A percentile compares a stretch with the other conserved stretches of the same genome.
Evolutionary conservation across 805 yeast species (phyloP).

Genomic region (Sugiyamaella qingdaonensis): DNA sequence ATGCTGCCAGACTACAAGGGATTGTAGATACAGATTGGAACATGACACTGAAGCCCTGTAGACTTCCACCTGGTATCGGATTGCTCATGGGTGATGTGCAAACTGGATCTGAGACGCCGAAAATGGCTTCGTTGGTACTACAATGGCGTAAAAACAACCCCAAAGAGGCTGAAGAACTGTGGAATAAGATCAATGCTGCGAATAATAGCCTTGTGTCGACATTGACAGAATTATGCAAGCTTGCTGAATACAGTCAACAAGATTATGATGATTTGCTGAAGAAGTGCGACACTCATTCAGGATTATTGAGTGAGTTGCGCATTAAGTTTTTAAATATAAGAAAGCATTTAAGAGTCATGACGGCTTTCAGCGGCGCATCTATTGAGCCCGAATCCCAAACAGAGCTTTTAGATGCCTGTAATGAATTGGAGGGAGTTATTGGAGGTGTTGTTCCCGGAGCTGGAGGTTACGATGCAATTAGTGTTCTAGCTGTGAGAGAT

Average conservation of each 20-base stretch:
- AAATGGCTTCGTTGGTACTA: conserved; percentile 70
- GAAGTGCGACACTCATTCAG: not conserved
- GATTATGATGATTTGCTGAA: conserved; percentile 33
- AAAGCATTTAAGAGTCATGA: conserved; percentile 51
- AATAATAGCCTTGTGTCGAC: conserved; percentile 54
- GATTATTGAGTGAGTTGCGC: not conserved
- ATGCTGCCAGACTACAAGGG: not conserved
- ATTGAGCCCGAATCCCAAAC: conserved; percentile 85
- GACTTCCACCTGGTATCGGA: conserved; percentile 63
- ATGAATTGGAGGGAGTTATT: conserved; percentile 61
- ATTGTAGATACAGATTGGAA: conserved; percentile 48
- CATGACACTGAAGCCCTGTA: conserved; percentile 49
- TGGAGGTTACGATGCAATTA: conserved; percentile 93
- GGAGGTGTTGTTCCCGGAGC: conserved; percentile 99
- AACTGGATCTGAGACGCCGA: conserved; percentile 93
- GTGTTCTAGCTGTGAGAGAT: conserved; percentile 56
- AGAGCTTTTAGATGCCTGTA: conserved; percentile 53
- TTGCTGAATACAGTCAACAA: conserved; percentile 32
- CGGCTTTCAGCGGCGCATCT: conserved; percentile 69
- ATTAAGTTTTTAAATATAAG: conserved; percentile 42
- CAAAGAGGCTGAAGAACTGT: conserved; percentile 48
- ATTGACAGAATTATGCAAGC: conserved; percentile 39
- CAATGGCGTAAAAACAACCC: conserved; percentile 60
- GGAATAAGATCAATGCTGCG: conserved; percentile 50
- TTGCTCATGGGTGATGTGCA: conserved; percentile 89